phyloP scores from a whole-genome alignment of 768 basidiomycete genomes.

The Suillus occidentalis region DNA sequence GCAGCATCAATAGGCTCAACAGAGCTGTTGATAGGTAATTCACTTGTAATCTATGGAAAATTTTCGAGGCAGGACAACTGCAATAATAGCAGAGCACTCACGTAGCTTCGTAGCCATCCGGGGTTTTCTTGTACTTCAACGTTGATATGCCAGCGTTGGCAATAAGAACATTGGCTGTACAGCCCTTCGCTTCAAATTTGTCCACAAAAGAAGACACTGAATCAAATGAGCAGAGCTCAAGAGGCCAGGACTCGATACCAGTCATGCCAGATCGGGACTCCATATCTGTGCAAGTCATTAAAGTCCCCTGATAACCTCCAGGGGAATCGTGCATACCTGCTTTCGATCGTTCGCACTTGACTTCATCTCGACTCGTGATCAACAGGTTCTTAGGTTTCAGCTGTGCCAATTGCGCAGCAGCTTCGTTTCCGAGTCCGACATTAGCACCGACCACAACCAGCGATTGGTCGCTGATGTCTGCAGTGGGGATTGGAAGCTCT shows the following conservation, averaged over 20 bases:
- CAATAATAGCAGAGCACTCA: constrained; percentile 16
- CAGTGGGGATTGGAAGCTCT: constrained; percentile 22
- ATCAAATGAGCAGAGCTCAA: constrained; percentile 35
- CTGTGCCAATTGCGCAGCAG: constrained; percentile 26
- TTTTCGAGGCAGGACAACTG: neutral
- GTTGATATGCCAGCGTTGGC: constrained; percentile 31
- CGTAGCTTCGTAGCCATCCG: constrained; percentile 39
- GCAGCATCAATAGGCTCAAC: constrained; percentile 36
- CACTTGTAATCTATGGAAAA: constrained; percentile 30
- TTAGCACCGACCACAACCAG: constrained; percentile 28
- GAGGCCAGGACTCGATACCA: constrained; percentile 29
- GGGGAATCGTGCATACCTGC: constrained; percentile 14
- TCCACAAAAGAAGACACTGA: constrained; percentile 34
- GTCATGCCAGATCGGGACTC: constrained; percentile 14
- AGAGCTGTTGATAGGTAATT: constrained; percentile 37
- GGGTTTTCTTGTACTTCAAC: constrained; percentile 24
- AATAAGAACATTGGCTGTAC: constrained; percentile 31
- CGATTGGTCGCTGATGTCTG: constrained; percentile 23
- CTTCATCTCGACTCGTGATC: constrained; percentile 25
- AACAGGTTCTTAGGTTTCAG: constrained; percentile 24
- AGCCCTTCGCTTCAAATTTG: constrained; percentile 25
- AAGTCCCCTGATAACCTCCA: neutral
- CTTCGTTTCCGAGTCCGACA: constrained; percentile 32
- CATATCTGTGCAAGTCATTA: constrained; percentile 15
- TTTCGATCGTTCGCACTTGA: constrained; percentile 19